phyloP scores from a whole-genome alignment of 148 eudicot species.

The Beta vulgaris region DNA sequence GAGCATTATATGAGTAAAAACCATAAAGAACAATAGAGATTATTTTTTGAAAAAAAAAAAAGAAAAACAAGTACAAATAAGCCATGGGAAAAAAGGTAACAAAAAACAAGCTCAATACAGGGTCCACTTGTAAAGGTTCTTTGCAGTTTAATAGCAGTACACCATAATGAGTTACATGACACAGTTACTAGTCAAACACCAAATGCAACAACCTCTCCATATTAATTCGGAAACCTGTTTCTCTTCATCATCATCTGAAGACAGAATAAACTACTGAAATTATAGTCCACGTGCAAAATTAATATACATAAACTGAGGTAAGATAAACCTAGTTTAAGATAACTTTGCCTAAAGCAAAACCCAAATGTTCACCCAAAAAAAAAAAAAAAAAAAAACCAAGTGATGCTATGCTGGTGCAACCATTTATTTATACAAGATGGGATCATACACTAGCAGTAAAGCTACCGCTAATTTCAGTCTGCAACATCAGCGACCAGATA shows the following conservation, averaged over 20 bases:
- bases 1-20: no score
- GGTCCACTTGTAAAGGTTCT: slow-evolving; percentile 3
- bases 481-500: not conserved
- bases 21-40: no score
- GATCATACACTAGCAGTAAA: not conserved
- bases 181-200: not conserved
- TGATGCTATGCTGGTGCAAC: not conserved
- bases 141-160: not conserved
- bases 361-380: no score
- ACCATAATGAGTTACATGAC: not conserved
- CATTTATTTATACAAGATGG: slow-evolving; percentile 21
- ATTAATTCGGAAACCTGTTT: not conserved
- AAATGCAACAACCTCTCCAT: not conserved
- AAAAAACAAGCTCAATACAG: no score
- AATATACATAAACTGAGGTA: slow-evolving; percentile 2
- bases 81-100: no score
- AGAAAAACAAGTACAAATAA: no score
- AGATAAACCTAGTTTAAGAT: slow-evolving; percentile 7
- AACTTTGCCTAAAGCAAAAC: not conserved
- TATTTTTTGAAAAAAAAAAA: no score
- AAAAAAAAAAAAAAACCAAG: no score
- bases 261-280: no score
- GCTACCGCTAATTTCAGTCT: not conserved
- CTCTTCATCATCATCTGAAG: slow-evolving; percentile 6
- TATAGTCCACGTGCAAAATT: no score